Conservation (phyloP, 2,329 filamentous ascomycete species). For the Westerdykella sp. region DNA sequence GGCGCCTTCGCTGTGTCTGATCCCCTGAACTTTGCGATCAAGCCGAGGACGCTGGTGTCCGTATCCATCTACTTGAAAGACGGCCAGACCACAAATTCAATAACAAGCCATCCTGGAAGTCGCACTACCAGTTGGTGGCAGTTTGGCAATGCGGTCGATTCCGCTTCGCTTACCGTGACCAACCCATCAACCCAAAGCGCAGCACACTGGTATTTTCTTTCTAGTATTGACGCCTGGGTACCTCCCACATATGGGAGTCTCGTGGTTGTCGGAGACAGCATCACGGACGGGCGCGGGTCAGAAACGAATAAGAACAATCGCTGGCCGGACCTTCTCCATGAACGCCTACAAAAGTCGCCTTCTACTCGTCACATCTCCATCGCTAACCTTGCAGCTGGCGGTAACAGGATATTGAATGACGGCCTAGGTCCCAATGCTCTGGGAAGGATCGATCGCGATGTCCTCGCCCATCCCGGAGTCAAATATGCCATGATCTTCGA, state of each 20-base stretch:
- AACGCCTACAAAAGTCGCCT: conserved; percentile 42
- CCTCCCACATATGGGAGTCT: conserved; percentile 42
- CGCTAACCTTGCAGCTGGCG: conserved; percentile 61
- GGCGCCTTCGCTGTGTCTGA: conserved; percentile 57
- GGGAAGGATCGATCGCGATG: conserved; percentile 58
- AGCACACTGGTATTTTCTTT: conserved; percentile 53
- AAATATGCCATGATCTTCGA: conserved; percentile 61
- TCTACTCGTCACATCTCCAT: conserved; percentile 49
- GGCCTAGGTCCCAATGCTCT: conserved; percentile 58
- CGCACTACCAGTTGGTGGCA: conserved; percentile 57
- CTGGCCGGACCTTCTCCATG: conserved; percentile 33
- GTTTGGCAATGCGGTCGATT: conserved; percentile 51
- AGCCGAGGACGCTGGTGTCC: conserved; percentile 48
- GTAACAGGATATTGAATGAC: conserved; percentile 58
- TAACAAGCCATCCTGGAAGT: conserved; percentile 61
- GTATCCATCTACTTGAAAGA: conserved; percentile 53
- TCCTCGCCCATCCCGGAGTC: conserved; percentile 52
- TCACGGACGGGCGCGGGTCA: conserved; percentile 59
- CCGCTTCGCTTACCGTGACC: conserved; percentile 43
- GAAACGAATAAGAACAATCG: conserved; percentile 55
- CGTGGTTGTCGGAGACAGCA: conserved; percentile 57
- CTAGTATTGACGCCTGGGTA: conserved; percentile 51
- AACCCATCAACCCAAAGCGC: conserved; percentile 31
- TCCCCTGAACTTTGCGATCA: conserved; percentile 51
- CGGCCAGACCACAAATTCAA: conserved; percentile 52